Evolutionary conservation across 345 rosid species (phyloP).

Genomic region (Geranium rotundifolium): DNA sequence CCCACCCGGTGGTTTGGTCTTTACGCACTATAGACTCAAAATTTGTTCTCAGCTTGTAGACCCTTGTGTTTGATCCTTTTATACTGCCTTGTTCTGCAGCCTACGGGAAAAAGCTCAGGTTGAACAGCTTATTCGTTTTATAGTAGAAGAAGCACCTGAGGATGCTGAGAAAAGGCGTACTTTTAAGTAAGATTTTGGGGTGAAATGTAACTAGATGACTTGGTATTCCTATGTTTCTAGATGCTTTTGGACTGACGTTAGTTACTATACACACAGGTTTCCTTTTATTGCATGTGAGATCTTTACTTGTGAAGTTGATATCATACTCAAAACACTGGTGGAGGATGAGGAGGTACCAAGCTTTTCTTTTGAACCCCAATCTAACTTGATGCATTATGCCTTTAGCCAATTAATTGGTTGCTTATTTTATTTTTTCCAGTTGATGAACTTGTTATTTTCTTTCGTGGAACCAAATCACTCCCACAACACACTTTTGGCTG

Average conservation of each 20-base stretch:
- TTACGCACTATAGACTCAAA: no score
- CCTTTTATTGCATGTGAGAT: conserved; percentile 91
- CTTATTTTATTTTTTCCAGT: conserved; percentile 28
- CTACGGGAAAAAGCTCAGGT: conserved; percentile 72
- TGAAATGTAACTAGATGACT: background rate
- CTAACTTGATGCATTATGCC: no score
- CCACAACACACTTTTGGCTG: conserved; percentile 61
- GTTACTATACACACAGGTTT: conserved; percentile 31
- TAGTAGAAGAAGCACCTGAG: conserved; percentile 65
- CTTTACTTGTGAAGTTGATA: conserved; percentile 87
- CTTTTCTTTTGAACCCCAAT: conserved; percentile 1
- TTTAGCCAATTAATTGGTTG: no score
- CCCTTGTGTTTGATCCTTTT: background rate
- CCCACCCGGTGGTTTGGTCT: no score
- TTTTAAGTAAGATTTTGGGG: conserved; percentile 51
- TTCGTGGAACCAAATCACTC: conserved; percentile 56
- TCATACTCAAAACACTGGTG: conserved; percentile 76
- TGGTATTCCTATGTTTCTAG: no score
- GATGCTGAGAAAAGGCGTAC: conserved; percentile 58
- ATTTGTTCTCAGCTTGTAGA: background rate
- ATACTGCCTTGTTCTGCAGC: conserved; percentile 32
- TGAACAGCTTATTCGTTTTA: conserved; percentile 63
- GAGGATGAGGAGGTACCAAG: conserved; percentile 76
- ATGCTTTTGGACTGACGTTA: background rate
- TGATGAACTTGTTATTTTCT: conserved; percentile 78